Conservation (phyloP, 441 rosid species). For the Dalechampia spathulata region DNA sequence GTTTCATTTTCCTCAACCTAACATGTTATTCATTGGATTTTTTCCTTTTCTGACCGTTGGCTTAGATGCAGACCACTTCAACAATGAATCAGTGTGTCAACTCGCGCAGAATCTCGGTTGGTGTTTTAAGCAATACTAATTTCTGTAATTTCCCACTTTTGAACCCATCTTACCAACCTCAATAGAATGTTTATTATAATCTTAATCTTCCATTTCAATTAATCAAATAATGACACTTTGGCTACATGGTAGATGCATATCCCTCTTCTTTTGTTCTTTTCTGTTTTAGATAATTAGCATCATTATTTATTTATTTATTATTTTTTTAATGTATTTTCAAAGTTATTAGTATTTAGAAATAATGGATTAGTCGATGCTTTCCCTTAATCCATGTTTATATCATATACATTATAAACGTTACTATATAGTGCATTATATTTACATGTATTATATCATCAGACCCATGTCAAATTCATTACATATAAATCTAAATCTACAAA, state of each 20-base stretch:
- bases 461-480: no score
- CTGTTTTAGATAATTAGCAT: background rate
- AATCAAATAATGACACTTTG: slow-evolving; percentile 9
- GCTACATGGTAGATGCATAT: background rate
- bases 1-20: slow-evolving; percentile 48
- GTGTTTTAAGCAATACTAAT: background rate
- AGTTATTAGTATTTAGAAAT: no score
- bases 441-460: no score
- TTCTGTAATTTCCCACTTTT: slow-evolving; percentile 6
- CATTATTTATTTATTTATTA: background rate
- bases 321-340: no score
- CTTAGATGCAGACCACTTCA: slow-evolving; percentile 31
- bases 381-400: no score
- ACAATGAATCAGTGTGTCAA: slow-evolving; percentile 17
- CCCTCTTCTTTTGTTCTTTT: slow-evolving; percentile 12
- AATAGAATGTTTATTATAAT: background rate
- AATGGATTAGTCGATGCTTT: no score
- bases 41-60: slow-evolving; percentile 39
- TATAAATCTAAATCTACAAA: no score
- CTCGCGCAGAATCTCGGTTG: slow-evolving; percentile 10
- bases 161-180: slow-evolving; percentile 27
- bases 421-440: no score
- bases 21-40: slow-evolving; percentile 32
- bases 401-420: no score
- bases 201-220: slow-evolving; percentile 11